Evolutionary conservation across 305 asterid genomes (phyloP), one percentile per base, ranked within the genome.

Genomic region (Fraxinus baroniana): DNA sequence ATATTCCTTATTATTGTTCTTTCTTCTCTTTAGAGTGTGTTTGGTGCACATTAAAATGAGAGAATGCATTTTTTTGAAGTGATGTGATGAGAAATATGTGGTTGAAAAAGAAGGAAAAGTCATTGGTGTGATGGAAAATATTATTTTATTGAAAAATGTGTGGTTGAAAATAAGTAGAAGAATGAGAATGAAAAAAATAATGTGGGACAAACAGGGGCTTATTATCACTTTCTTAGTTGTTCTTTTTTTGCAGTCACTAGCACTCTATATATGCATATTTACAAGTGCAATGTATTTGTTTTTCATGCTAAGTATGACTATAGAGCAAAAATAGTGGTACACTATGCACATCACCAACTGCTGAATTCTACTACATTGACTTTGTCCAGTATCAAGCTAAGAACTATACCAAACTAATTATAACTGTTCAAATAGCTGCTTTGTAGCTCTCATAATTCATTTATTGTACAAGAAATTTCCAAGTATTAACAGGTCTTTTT

Each of bases 191-290:
- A 24, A 24, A 24, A 24, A 24, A 24, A 24, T 24, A 24, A 24
- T 24, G 26, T 24, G 26, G 26, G 0, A 0, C 26, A 24, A 24
- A 24, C 26, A 24, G 0, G 26, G 26, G 26, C 26, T 28, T 68
- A 68, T 68, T 10, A 68, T 68, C 74, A 68, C 9, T 68, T 66
- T 26, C 74, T 66, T 68, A 68, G n/a, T 64, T 64, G 72, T 66
- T 68, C 33, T 12, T 28, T 68, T 68, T 68, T 68, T 5, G 33
- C 20, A 68, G 18, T 12, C 37, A 24, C 18, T 68, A 68, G 33
- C 74, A 28, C 74, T 28, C 37, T 68, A 17, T 28, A 13, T 12
- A 68, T 4, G n/a, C 74, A 28, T 68, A 68, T 68, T 68, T 68
- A 26, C 18, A 12, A 28, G 20, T 68, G 33, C 3, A 22, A 62